phyloP scores from a whole-genome alignment of 805 yeast genomes.

The Kazachstania bromeliacearum region DNA sequence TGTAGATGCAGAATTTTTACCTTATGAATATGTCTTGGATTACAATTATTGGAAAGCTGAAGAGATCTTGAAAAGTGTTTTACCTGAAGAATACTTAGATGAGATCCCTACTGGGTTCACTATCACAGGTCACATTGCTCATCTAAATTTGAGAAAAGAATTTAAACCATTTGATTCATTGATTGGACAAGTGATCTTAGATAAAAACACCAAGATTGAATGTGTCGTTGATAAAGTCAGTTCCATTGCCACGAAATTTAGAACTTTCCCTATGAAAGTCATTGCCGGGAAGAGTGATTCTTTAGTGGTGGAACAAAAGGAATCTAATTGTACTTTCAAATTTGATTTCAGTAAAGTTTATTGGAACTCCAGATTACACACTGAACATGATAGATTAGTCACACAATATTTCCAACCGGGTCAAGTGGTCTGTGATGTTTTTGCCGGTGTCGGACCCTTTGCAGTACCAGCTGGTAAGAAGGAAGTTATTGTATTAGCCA shows the following conservation, averaged over 20 bases:
- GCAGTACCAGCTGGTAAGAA: slow-evolving; percentile 92
- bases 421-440: slow-evolving; percentile 83
- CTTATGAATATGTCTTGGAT: slow-evolving; percentile 48
- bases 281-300: slow-evolving; percentile 71
- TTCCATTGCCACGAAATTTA: slow-evolving; percentile 73
- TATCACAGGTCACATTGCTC: slow-evolving; percentile 92
- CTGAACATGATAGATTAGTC: slow-evolving; percentile 84
- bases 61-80: slow-evolving; percentile 65
- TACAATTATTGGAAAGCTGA: slow-evolving; percentile 87
- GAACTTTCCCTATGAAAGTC: slow-evolving; percentile 91
- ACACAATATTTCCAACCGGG: slow-evolving; percentile 45
- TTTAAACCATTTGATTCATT: slow-evolving; percentile 71
- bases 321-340: slow-evolving; percentile 72
- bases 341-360: slow-evolving; percentile 92
- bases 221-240: slow-evolving; percentile 92
- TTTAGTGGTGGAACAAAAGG: slow-evolving; percentile 71
- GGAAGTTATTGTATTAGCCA: slow-evolving; percentile 71
- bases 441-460: slow-evolving; percentile 99
- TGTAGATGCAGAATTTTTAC: slow-evolving; percentile 37
- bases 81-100: slow-evolving; percentile 57
- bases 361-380: slow-evolving; percentile 92
- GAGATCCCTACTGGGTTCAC: slow-evolving; percentile 89
- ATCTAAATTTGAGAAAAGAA: slow-evolving; percentile 73
- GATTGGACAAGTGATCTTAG: slow-evolving; percentile 85
- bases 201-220: slow-evolving; percentile 63